Evolutionary conservation across 495 filamentous ascomycete species (phyloP), one percentile per base, ranked within the genome.

Genomic region (Thozetella sp.): DNA sequence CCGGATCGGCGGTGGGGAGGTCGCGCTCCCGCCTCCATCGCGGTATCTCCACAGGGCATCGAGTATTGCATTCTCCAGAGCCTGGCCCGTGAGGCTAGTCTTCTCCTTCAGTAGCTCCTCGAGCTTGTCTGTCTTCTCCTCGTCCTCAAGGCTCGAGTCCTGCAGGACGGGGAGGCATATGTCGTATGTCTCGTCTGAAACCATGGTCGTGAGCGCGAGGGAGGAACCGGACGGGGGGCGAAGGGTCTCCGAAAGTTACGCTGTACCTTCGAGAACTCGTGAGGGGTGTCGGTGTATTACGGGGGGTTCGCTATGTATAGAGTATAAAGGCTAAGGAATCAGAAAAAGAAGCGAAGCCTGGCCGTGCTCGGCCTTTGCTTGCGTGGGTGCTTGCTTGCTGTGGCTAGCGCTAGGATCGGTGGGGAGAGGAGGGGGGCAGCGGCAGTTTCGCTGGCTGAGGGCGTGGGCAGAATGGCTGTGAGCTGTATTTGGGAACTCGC

Each of bases 41-140:
- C 91, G 89, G 76, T 89, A 93, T 62, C 92, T 86, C 96, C 96
- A 98, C 66, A 98, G 78, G 45, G 92, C 88, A 72, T 97, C 93
- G 54, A 99, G 83, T 22, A 97, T 86, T 34, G 90, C 89, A 79
- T 97, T 93, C 70, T 98, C 96, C 48, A 99, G 80, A 19, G 87
- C 77, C 61, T 87, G 75, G n/a, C 93, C 93, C 11, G 81, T 83
- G 55, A 98, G 76, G 17, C 82, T 83, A 6, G 92, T 93, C 75
- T 93, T 88, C 57, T 86, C 88, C 72, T 87, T 87, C 60, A 98
- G 80, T 22, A 96, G 80, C 62, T 93, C 91, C 71, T 97, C 93
- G 53, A 97, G 80, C 75, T 89, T 93, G 72, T 99, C 96, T 2
- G 89, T 91, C 79, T 93, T 96, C 61, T 98, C 96, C 70, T 99